Evolutionary conservation across 352 stramenopile genomes (phyloP).

Genomic region (Lagenidium giganteum): DNA sequence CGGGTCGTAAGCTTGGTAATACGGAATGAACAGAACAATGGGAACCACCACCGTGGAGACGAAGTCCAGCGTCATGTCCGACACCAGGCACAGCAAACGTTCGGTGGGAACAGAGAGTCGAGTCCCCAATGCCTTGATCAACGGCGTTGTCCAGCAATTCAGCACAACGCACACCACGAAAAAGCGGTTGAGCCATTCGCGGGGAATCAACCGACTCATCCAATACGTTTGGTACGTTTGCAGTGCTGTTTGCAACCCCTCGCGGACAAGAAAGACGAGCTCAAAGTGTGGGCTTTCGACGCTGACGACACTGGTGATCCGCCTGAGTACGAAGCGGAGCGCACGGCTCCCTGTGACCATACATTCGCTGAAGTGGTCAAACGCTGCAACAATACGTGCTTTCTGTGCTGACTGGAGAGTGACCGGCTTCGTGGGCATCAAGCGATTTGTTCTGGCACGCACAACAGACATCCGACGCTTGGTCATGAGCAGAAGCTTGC

Average conservation of each 20-base stretch:
- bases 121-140: constrained; percentile 7
- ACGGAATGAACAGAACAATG: constrained; percentile 30
- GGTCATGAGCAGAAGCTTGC: too few species aligned
- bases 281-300: constrained; percentile 14
- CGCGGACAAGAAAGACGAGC: constrained; percentile 14
- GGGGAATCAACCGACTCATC: constrained; percentile 11
- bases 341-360: neutral
- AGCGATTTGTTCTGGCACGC: too few species aligned
- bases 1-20: constrained; percentile 23
- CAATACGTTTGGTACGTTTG: constrained; percentile 24
- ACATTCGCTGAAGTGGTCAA: too few species aligned
- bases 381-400: too few species aligned
- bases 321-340: too few species aligned
- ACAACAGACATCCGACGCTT: too few species aligned
- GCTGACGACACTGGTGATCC: neutral
- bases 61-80: constrained; percentile 23
- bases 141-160: constrained; percentile 23
- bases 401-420: too few species aligned
- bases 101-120: neutral
- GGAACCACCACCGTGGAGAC: constrained; percentile 22
- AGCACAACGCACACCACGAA: constrained; percentile 16
- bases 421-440: too few species aligned
- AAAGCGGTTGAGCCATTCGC: constrained; percentile 17
- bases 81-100: constrained; percentile 17
- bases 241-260: constrained; percentile 18